Evolutionary conservation across 805 yeast genomes (phyloP).

Genomic region (Candida sithepensis): DNA sequence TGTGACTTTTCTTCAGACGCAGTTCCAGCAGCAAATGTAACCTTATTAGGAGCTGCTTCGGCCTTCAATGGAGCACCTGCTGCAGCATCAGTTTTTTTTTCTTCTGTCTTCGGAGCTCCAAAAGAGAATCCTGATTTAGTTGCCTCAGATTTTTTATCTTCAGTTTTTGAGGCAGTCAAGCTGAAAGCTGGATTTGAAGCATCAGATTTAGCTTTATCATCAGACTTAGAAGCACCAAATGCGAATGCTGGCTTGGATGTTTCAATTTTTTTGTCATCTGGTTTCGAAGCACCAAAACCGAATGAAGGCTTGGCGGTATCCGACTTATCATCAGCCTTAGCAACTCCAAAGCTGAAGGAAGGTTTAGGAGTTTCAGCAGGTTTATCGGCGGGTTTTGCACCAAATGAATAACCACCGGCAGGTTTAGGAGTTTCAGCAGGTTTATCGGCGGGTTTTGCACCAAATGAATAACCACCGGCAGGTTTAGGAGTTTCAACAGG

Average conservation of each 20-base stretch:
- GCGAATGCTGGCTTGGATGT: conserved; percentile 10
- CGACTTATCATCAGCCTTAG: conserved; percentile 4
- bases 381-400: conserved; percentile 5
- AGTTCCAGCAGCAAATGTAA: conserved; percentile 28
- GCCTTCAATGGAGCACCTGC: background rate
- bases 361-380: conserved; percentile 7
- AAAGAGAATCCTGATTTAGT: no score
- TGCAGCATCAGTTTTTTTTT: background rate
- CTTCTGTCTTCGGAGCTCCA: no score
- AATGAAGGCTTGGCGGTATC: conserved; percentile 5
- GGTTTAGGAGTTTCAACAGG: conserved; percentile 7
- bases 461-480: conserved; percentile 6
- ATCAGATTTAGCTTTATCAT: conserved; percentile 6
- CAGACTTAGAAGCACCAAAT: conserved; percentile 9
- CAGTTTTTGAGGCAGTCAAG: conserved; percentile 6
- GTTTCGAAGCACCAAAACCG: conserved; percentile 6
- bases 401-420: conserved; percentile 9
- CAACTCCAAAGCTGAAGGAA: conserved; percentile 10
- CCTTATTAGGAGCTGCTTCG: conserved; percentile 19
- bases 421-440: conserved; percentile 5
- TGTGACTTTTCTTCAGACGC: conserved; percentile 24
- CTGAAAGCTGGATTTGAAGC: conserved; percentile 15
- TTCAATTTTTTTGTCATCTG: conserved; percentile 12
- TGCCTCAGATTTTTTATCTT: background rate
- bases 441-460: conserved; percentile 6